Percentiles rank a stretch among this genome's conserved stretches.
Conservation (phyloP, 768 basidiomycete species). For the Trametopsis cervina region DNA sequence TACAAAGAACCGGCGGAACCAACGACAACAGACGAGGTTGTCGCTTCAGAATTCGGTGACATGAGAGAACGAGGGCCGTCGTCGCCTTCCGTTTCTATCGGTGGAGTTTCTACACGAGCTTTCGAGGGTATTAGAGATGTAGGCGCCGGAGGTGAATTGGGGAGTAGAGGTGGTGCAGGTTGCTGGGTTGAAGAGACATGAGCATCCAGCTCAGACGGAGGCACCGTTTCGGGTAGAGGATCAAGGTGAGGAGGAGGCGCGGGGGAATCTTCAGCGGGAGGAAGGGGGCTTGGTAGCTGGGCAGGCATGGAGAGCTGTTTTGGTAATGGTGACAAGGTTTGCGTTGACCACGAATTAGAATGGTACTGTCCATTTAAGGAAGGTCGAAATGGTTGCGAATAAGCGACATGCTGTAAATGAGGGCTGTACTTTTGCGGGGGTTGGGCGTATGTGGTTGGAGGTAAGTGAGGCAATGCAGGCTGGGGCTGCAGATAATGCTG, state of each 20-base stretch:
- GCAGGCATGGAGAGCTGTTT: slow-evolving; percentile 49
- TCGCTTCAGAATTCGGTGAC: slow-evolving; percentile 12
- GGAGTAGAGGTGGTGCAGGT: slow-evolving; percentile 6
- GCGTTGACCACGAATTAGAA: slow-evolving; percentile 37
- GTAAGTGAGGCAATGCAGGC: slow-evolving; percentile 8
- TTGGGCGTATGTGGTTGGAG: slow-evolving; percentile 23
- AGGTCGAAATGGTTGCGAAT: slow-evolving; percentile 22
- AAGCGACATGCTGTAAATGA: slow-evolving; percentile 22
- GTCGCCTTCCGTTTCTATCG: background rate
- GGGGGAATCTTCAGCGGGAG: background rate
- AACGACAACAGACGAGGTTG: background rate
- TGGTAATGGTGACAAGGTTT: slow-evolving; percentile 52
- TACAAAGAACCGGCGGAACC: slow-evolving; percentile 27
- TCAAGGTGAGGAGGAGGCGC: background rate
- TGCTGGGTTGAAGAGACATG: background rate
- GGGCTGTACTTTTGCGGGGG: slow-evolving; percentile 25
- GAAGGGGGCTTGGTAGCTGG: slow-evolving; percentile 4
- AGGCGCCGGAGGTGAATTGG: slow-evolving; percentile 3
- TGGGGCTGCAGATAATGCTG: slow-evolving; percentile 11
- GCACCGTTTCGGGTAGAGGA: background rate
- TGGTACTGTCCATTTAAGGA: slow-evolving; percentile 27
- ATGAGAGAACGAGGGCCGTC: background rate
- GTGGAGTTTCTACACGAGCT: background rate
- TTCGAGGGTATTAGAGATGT: slow-evolving; percentile 2
- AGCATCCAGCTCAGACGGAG: background rate